Conservation (phyloP, 192 early-diverging fungal genomes). For the Coemansia sp. region DNA sequence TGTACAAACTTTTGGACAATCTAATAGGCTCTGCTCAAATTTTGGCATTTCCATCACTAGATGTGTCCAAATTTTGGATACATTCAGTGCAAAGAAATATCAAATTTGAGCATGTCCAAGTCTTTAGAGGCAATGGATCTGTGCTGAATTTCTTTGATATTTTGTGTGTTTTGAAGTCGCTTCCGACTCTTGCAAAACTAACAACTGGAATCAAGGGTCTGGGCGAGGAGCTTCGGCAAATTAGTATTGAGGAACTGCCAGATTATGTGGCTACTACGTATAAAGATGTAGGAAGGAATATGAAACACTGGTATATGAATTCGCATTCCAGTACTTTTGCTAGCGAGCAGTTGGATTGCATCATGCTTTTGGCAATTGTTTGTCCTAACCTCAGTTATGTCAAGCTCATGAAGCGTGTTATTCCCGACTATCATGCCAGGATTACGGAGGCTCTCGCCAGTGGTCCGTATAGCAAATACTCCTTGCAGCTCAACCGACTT, state of each 20-base stretch:
- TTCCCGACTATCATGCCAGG: background rate
- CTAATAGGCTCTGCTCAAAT: too few species aligned
- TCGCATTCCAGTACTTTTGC: background rate
- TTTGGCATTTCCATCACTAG: too few species aligned
- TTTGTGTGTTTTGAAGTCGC: background rate
- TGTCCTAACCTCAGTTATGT: background rate
- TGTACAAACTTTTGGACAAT: background rate
- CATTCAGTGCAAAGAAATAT: too few species aligned
- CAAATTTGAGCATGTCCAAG: too few species aligned
- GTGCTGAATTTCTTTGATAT: background rate
- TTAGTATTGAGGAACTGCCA: background rate
- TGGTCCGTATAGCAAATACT: constrained; percentile 7
- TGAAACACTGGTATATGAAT: background rate
- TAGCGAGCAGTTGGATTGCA: background rate
- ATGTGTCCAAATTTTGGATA: too few species aligned
- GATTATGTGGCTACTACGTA: background rate
- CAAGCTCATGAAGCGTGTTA: background rate
- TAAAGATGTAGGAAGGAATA: background rate
- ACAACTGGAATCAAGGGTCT: background rate
- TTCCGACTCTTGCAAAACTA: background rate
- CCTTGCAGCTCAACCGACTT: background rate
- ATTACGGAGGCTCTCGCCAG: background rate
- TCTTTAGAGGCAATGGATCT: too few species aligned
- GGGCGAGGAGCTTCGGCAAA: background rate
- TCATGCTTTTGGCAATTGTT: background rate